phyloP scores from a whole-genome alignment of 2,329 filamentous ascomycete genomes.

The Pyrenophora seminiperda region DNA sequence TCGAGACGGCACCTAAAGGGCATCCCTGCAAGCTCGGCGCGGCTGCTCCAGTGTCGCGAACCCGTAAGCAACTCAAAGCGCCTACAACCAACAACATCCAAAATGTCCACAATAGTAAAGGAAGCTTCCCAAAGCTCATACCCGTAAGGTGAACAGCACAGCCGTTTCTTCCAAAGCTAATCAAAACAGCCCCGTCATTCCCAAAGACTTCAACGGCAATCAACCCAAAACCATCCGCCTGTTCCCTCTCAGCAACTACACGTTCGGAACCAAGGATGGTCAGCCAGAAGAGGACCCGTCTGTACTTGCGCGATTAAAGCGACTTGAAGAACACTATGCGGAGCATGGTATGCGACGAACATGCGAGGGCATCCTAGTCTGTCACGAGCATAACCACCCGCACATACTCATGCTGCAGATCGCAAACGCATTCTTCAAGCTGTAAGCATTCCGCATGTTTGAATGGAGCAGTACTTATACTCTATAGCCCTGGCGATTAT shows the following conservation, averaged over 20 bases:
- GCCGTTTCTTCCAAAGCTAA: background rate
- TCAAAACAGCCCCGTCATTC: slow-evolving; percentile 68
- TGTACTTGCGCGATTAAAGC: slow-evolving; percentile 87
- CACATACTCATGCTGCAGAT: slow-evolving; percentile 99
- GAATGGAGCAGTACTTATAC: slow-evolving; percentile 5
- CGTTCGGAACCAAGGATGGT: slow-evolving; percentile 96
- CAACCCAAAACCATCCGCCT: slow-evolving; percentile 89
- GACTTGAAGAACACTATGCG: slow-evolving; percentile 93
- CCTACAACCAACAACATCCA: slow-evolving; percentile 11
- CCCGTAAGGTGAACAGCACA: slow-evolving; percentile 54
- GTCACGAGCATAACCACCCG: slow-evolving; percentile 98
- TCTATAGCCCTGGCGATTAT: slow-evolving; percentile 80
- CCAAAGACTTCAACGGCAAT: slow-evolving; percentile 83
- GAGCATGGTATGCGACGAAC: slow-evolving; percentile 95
- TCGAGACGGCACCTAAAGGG: slow-evolving; percentile 3
- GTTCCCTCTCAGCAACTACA: slow-evolving; percentile 97
- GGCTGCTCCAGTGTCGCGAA: slow-evolving; percentile 20
- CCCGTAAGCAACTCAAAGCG: slow-evolving; percentile 9
- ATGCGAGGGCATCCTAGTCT: slow-evolving; percentile 95
- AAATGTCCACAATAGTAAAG: slow-evolving; percentile 84
- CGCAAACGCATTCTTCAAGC: slow-evolving; percentile 98
- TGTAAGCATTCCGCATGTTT: slow-evolving; percentile 53
- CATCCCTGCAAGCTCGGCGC: slow-evolving; percentile 16
- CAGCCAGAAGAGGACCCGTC: slow-evolving; percentile 98
- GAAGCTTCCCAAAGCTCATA: slow-evolving; percentile 76